phyloP scores from a whole-genome alignment of 169 alveolate genomes.

The Eimeria acervulina region DNA sequence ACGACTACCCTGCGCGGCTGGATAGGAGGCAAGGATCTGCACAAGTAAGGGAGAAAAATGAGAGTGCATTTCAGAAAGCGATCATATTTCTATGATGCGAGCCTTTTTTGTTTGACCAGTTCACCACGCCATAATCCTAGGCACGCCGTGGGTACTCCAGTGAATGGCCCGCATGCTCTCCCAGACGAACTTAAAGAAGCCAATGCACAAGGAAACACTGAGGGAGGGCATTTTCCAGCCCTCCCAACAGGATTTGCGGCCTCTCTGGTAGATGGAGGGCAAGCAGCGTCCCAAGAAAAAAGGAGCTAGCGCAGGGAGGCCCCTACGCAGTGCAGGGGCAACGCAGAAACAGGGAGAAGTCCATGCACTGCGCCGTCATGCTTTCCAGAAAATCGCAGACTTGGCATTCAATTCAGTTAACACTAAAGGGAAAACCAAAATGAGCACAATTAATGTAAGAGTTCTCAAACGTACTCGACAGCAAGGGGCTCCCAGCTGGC shows the following conservation, averaged over 20 bases:
- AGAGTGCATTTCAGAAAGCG: background rate
- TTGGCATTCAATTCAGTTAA: background rate
- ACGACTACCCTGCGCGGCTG: background rate
- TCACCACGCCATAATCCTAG: background rate
- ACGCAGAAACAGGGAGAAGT: background rate
- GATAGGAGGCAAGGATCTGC: background rate
- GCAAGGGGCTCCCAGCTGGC: background rate
- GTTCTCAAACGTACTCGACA: background rate
- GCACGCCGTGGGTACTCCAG: background rate
- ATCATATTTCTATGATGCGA: background rate
- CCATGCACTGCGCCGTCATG: background rate
- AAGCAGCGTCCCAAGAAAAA: background rate
- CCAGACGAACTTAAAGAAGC: background rate
- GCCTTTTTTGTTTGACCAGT: background rate
- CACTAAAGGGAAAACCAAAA: background rate
- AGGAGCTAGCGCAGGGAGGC: background rate
- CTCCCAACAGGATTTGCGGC: background rate
- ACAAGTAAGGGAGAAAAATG: no score
- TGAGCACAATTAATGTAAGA: background rate
- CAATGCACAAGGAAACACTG: background rate
- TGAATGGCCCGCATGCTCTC: background rate
- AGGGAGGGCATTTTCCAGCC: background rate
- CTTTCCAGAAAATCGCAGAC: no score
- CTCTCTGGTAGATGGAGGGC: background rate
- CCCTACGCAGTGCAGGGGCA: background rate